A percentile compares a stretch with the other conserved stretches of the same genome.
phyloP scores from a whole-genome alignment of 257 asterid genomes.

The Solanum pinnatisectum region DNA sequence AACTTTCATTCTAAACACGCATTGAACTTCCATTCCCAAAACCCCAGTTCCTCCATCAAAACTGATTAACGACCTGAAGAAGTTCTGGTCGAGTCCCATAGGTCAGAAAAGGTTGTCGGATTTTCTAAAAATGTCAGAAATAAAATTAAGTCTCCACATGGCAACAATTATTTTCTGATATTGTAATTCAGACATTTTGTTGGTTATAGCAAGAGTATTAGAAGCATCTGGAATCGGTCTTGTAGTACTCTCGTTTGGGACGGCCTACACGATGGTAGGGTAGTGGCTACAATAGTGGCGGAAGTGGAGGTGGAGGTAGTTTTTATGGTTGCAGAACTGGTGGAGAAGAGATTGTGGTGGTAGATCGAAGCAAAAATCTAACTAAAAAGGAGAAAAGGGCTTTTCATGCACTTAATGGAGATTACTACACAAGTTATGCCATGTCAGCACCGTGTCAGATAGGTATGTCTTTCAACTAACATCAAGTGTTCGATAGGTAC shows the following conservation, averaged over 20 bases:
- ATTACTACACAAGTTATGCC: not conserved
- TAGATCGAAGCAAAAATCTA: not conserved
- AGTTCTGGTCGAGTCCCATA: not conserved
- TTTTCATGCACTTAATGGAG: not conserved
- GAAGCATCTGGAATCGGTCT: not conserved
- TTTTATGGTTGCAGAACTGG: not conserved
- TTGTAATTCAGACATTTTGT: not conserved
- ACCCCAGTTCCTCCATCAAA: not conserved
- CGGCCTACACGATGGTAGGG: not conserved
- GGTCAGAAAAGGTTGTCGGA: not conserved
- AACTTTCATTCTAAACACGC: not conserved
- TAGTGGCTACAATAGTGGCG: not conserved
- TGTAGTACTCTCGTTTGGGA: not conserved
- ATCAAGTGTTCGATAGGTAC: not conserved
- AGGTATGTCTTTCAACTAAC: not conserved
- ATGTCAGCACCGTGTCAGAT: not conserved
- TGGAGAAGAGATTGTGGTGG: not conserved
- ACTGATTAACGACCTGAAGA: not conserved
- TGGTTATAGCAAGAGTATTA: not conserved
- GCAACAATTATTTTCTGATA: not conserved
- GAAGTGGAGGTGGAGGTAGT: not conserved
- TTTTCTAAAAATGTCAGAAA: not conserved
- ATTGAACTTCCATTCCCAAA: not conserved
- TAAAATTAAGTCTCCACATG: not conserved
- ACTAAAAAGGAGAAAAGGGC: not conserved